Base-by-base conservation (phyloP, 352 stramenopile species). In the Globisporangium paddicum region DNA sequence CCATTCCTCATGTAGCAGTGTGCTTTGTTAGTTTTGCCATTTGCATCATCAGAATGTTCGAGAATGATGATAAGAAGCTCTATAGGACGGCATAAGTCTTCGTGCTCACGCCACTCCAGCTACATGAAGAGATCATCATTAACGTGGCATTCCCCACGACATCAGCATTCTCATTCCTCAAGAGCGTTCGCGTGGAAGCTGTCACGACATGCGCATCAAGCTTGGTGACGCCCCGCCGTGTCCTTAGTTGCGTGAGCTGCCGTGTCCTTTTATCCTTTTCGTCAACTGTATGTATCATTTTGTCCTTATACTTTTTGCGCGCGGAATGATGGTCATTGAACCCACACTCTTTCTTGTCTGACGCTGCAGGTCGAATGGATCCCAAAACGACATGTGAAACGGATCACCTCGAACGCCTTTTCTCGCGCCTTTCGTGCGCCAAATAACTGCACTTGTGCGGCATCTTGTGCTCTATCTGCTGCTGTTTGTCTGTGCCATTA, bases 351-450 rank as follows among this genome's bases (percentile, higher is more conserved):
- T n/a, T 42, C 37, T 42, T 44, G 16, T 11, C 38, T 44, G 38
- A 44, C 38, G 38, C 21, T 44, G 38, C 38, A 44, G 38, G 35
- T 16, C 8, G 32, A 53, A 53, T 53, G 46, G 28, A 53, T 53
- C 46, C 25, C 46, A 53, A 53, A 53, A 53, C 46, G 46, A 38
- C 46, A 53, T 26, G 26, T 21, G 46, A 53, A 53, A 53, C 46
- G 46, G 26, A 53, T 38, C 26, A 16, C 25, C 26, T 38, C 19
- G n/a, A 9, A 21, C 46, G 46, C 46, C 46, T 53, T 53, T 53
- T 53, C 46, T 53, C 26, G 46, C 26, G 46, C 26, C 46, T 53
- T 25, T 38, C 26, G 46, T 53, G 16, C 2, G 18, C 25, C 38
- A 41, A 44, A 44, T 19, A 44, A 18, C 38, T 44, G 16, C 38